phyloP scores from a whole-genome alignment of 2,329 filamentous ascomycete genomes.

The Phaeosphaeriaceae sp. region DNA sequence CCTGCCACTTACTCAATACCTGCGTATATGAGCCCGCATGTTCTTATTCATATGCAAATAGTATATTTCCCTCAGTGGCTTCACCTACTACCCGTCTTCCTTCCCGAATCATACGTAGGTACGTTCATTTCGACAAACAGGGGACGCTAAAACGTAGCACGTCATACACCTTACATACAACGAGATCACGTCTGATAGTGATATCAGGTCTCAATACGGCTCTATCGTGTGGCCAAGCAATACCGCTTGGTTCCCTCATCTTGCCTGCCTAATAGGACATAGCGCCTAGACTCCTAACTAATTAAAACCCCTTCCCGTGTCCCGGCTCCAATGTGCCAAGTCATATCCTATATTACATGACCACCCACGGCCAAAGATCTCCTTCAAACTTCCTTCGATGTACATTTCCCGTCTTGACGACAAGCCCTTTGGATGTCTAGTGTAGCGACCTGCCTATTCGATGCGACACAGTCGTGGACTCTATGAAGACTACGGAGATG shows the following conservation, averaged over 20 bases:
- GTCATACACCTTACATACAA: slow-evolving; percentile 17
- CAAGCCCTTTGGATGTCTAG: slow-evolving; percentile 10
- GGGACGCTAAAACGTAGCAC: slow-evolving; percentile 14
- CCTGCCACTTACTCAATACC: too few relatives aligned
- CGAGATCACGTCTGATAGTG: slow-evolving; percentile 13
- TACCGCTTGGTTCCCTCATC: slow-evolving; percentile 13
- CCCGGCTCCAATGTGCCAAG: slow-evolving; percentile 27
- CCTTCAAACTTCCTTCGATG: slow-evolving; percentile 18
- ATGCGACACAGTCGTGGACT: slow-evolving; percentile 16
- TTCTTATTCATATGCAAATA: too few relatives aligned
- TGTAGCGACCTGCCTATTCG: slow-evolving; percentile 32
- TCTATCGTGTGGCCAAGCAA: slow-evolving; percentile 22
- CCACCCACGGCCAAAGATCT: slow-evolving; percentile 25
- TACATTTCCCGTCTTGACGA: slow-evolving; percentile 30
- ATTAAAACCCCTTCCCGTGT: slow-evolving; percentile 14
- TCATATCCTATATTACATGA: slow-evolving; percentile 31
- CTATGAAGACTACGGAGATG: slow-evolving; percentile 8
- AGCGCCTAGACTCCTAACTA: slow-evolving; percentile 21
- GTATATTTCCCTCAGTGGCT: too few relatives aligned
- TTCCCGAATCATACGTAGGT: slow-evolving; percentile 25
- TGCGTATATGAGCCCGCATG: too few relatives aligned
- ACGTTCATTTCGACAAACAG: slow-evolving; percentile 17
- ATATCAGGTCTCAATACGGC: slow-evolving; percentile 15
- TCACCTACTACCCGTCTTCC: slow-evolving; percentile 10
- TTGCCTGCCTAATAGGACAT: slow-evolving; percentile 19